These are phyloP conservation scores for Rauvolfia tetraphylla DNA, from an alignment of 257 asterid species.

Conservation along the genomic window DNA sequence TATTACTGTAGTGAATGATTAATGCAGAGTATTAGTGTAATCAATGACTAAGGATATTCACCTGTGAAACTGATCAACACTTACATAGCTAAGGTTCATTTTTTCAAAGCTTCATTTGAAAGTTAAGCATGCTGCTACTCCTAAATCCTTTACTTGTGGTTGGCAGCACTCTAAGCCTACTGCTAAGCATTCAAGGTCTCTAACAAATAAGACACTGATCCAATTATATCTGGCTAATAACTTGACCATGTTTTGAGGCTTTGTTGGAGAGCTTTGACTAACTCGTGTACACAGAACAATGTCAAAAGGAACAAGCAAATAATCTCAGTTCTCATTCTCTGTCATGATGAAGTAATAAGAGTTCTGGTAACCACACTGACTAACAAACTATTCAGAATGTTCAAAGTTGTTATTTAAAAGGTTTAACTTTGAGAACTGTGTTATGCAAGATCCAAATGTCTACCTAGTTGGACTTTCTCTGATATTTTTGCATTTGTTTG, in stretches of 20 bases:
- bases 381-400: not conserved
- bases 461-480: not conserved
- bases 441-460: not conserved
- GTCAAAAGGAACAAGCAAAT: not conserved
- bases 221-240: not conserved
- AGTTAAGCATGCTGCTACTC: not conserved
- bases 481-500: not conserved
- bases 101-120: not conserved
- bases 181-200: not conserved
- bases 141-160: not conserved
- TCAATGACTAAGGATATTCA: not conserved
- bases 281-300: not conserved
- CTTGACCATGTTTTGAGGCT: not conserved
- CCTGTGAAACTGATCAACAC: not conserved
- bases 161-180: not conserved
- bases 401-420: not conserved
- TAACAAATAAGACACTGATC: not conserved
- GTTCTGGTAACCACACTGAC: not conserved
- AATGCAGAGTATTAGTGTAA: not conserved
- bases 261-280: not conserved
- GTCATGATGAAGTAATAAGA: not conserved
- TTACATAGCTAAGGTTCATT: not conserved
- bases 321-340: not conserved
- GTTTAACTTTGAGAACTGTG: not conserved
- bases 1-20: not conserved